Evolutionary conservation across 2,329 filamentous ascomycete genomes (phyloP).

Genomic region (Ascochyta lentis): DNA sequence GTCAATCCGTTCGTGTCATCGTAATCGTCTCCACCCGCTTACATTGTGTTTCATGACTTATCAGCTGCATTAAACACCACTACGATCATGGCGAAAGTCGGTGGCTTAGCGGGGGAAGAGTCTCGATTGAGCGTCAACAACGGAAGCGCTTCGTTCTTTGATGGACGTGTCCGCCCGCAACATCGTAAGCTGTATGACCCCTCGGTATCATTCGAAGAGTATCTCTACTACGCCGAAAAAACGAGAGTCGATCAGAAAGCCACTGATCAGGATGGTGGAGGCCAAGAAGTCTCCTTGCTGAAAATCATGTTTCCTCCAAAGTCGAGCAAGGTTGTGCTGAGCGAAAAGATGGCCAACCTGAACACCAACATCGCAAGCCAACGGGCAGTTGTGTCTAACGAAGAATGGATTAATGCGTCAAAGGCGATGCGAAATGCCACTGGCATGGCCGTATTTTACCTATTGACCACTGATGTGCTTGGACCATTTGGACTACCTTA

Average conservation of each 20-base stretch:
- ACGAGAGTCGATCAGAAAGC: constrained; percentile 45
- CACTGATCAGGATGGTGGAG: constrained; percentile 5
- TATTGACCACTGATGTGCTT: constrained; percentile 55
- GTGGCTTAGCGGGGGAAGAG: constrained; percentile 4
- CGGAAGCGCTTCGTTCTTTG: neutral
- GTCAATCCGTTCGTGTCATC: no score
- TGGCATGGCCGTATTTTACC: constrained; percentile 48
- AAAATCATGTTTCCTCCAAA: constrained; percentile 6
- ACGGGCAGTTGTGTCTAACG: constrained; percentile 29
- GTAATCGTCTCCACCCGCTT: no score
- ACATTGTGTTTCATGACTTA: no score
- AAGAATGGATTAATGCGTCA: constrained; percentile 45
- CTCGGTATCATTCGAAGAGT: constrained; percentile 45
- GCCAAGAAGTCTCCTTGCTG: neutral
- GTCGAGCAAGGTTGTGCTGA: neutral
- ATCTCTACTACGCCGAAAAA: constrained; percentile 48
- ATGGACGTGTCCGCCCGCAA: constrained; percentile 1
- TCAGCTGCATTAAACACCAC: no score
- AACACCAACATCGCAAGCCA: constrained; percentile 3
- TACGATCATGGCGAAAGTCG: constrained; percentile 2
- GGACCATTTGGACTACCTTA: constrained; percentile 48
- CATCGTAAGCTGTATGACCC: constrained; percentile 8
- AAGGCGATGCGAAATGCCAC: constrained; percentile 46
- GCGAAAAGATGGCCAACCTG: constrained; percentile 7
- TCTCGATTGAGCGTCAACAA: constrained; percentile 3